Evolutionary conservation across 495 filamentous ascomycete genomes (phyloP).

Genomic region (Penicillium turbatum): DNA sequence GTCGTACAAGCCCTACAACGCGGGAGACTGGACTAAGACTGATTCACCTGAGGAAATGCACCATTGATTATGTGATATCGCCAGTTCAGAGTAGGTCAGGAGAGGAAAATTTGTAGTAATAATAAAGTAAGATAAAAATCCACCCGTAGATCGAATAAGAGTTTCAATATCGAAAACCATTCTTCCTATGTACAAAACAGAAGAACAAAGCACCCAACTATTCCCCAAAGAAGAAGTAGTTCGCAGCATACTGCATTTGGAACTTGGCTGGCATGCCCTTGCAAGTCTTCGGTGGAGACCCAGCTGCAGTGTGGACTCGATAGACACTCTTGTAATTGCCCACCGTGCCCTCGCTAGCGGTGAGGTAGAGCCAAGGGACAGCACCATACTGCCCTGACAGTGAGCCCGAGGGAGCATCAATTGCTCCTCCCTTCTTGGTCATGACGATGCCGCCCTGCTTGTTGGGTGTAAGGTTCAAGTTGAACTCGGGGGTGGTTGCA

Average conservation of each 20-base stretch:
- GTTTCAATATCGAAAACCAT: neutral
- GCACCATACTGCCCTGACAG: constrained; percentile 55
- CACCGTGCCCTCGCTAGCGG: constrained; percentile 49
- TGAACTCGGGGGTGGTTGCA: constrained; percentile 70
- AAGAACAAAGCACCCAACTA: constrained; percentile 24
- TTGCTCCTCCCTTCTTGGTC: constrained; percentile 52
- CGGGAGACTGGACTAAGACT: neutral
- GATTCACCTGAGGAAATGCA: neutral
- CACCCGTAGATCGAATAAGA: neutral
- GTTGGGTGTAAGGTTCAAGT: constrained; percentile 55
- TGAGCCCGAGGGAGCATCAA: constrained; percentile 56
- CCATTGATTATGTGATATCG: neutral
- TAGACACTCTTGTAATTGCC: constrained; percentile 70
- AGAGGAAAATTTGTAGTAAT: neutral
- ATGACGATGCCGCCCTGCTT: constrained; percentile 57
- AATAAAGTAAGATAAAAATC: neutral
- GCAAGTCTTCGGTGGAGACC: constrained; percentile 72
- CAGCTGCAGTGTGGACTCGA: constrained; percentile 81
- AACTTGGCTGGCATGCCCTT: constrained; percentile 58
- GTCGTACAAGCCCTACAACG: neutral
- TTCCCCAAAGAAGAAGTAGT: constrained; percentile 60
- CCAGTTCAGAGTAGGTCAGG: neutral
- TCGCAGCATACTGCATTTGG: constrained; percentile 73
- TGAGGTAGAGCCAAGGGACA: constrained; percentile 54
- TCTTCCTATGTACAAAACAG: constrained; percentile 8